These are phyloP conservation scores for Sphaerulina vaccinii DNA, from an alignment of 2,329 filamentous ascomycete species.

Conservation along the genomic window DNA sequence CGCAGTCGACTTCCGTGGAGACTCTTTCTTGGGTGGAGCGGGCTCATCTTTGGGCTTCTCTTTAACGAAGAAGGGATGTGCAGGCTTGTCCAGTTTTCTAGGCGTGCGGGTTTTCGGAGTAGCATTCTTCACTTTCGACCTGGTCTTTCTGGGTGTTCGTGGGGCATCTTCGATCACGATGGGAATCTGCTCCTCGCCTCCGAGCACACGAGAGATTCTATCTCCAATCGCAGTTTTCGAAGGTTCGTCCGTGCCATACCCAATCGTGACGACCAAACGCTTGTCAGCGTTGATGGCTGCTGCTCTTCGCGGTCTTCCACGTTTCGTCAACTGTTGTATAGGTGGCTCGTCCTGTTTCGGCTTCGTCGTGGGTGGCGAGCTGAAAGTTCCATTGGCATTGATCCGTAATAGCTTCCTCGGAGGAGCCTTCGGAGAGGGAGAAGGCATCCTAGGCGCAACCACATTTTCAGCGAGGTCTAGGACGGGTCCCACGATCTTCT, in stretches of 20 bases:
- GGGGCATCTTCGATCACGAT: not conserved
- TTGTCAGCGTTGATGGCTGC: constrained; percentile 18
- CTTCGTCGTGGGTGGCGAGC: constrained; percentile 42
- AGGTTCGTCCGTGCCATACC: constrained; percentile 56
- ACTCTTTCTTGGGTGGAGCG: constrained; percentile 30
- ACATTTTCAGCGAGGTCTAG: not conserved
- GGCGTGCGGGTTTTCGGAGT: constrained; percentile 27
- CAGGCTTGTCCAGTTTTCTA: constrained; percentile 37
- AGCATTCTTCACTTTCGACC: constrained; percentile 9
- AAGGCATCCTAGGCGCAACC: constrained; percentile 4
- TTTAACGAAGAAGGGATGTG: constrained; percentile 69
- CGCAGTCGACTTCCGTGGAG: constrained; percentile 39
- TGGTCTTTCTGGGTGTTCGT: constrained; percentile 7
- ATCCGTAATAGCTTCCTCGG: constrained; percentile 42
- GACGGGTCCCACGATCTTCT: constrained; percentile 1
- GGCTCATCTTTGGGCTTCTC: constrained; percentile 45
- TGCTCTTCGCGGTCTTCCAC: constrained; percentile 34
- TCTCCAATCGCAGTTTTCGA: constrained; percentile 54
- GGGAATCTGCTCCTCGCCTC: constrained; percentile 32
- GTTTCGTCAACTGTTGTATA: constrained; percentile 27
- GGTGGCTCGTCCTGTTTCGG: constrained; percentile 19
- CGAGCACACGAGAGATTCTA: constrained; percentile 64
- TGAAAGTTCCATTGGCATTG: constrained; percentile 48
- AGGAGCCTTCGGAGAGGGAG: constrained; percentile 28
- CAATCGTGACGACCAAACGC: constrained; percentile 29